These are phyloP conservation scores for Lipomyces mesembrius DNA, from an alignment of 805 yeast species.

Conservation along the genomic window DNA sequence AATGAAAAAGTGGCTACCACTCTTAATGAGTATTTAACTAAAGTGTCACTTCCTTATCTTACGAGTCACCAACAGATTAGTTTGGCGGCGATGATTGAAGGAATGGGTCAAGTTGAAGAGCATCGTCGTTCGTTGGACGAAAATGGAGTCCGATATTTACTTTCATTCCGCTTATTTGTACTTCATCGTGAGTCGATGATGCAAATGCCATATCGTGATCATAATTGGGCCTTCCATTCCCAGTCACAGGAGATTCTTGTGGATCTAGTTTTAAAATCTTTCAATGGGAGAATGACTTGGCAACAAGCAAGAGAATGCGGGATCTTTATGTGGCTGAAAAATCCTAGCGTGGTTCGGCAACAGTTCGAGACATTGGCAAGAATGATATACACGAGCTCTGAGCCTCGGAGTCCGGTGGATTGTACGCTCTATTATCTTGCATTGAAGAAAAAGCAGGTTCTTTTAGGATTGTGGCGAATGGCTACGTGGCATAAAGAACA, in stretches of 20 bases:
- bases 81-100: slow-evolving; percentile 67
- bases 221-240: slow-evolving; percentile 85
- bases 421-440: slow-evolving; percentile 81
- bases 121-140: slow-evolving; percentile 54
- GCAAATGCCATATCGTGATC: slow-evolving; percentile 74
- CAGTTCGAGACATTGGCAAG: slow-evolving; percentile 73
- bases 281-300: slow-evolving; percentile 62
- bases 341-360: slow-evolving; percentile 50
- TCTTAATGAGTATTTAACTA: slow-evolving; percentile 64
- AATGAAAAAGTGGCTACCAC: slow-evolving; percentile 52
- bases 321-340: slow-evolving; percentile 70
- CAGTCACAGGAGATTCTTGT: slow-evolving; percentile 72
- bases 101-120: slow-evolving; percentile 60
- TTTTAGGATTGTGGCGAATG: slow-evolving; percentile 84
- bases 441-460: slow-evolving; percentile 71
- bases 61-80: slow-evolving; percentile 93
- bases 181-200: slow-evolving; percentile 57
- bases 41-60: slow-evolving; percentile 71
- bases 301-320: slow-evolving; percentile 61
- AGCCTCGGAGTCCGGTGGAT: slow-evolving; percentile 68
- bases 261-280: slow-evolving; percentile 53
- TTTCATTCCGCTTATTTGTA: slow-evolving; percentile 44
- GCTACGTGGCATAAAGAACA: slow-evolving; percentile 77
- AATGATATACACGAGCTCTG: slow-evolving; percentile 64
- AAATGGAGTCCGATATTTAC: slow-evolving; percentile 68